These are phyloP conservation scores for Pleodorina starrii DNA, from an alignment of 139 green algal genomes.

Conservation along the genomic window DNA sequence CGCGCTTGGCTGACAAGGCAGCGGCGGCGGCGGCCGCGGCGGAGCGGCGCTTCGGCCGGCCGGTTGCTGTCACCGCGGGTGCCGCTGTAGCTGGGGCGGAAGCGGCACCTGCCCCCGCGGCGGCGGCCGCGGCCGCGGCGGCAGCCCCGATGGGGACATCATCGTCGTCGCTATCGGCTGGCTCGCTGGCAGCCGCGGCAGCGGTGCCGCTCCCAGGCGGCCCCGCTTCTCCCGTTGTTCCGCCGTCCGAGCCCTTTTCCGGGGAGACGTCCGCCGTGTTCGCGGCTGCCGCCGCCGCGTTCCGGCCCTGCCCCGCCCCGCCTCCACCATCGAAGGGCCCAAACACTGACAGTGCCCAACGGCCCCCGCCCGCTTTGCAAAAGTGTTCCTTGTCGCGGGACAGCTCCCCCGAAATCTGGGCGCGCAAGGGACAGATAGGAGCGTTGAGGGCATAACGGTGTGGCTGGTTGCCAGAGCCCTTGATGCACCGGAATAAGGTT, in stretches of 20 bases:
- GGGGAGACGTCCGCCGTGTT: neutral
- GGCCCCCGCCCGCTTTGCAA: constrained; percentile 36
- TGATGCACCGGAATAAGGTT: no score
- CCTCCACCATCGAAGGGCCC: constrained; percentile 20
- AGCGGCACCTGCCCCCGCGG: neutral
- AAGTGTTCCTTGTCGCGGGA: constrained; percentile 44
- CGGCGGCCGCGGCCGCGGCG: neutral
- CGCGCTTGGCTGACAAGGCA: neutral
- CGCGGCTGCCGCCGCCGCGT: neutral
- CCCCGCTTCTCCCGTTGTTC: neutral
- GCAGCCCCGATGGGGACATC: constrained; percentile 29
- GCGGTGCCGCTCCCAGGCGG: neutral
- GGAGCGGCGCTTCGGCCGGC: neutral
- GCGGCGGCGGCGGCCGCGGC: neutral
- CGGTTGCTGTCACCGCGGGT: neutral
- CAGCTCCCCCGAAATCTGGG: constrained; percentile 37
- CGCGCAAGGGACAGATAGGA: no score
- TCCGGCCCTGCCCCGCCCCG: neutral
- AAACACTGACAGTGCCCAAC: constrained; percentile 32
- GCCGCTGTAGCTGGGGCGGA: neutral
- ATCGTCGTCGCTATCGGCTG: neutral
- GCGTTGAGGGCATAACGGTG: no score
- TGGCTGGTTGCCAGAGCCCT: no score
- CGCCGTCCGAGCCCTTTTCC: neutral
- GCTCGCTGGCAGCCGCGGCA: neutral